Evolutionary conservation across 768 basidiomycete species (phyloP).

Genomic region (Calocera viscosa): DNA sequence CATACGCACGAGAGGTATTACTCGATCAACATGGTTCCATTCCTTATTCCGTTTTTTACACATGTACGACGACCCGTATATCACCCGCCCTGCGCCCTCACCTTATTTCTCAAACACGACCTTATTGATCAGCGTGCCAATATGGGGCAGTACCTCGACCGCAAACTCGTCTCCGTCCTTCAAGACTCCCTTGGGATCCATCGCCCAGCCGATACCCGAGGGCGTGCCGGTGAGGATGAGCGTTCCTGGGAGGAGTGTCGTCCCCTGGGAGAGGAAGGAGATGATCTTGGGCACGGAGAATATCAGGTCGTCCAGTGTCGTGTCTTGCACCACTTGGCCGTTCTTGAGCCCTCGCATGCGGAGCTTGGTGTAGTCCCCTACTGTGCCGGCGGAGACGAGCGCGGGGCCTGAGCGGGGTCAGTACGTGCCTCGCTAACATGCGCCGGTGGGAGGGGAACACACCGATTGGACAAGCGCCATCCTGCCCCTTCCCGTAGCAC

Average conservation of each 20-base stretch:
- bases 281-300: conserved; percentile 68
- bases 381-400: conserved; percentile 52
- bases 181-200: conserved; percentile 17
- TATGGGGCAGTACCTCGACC: conserved; percentile 19
- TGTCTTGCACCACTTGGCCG: conserved; percentile 52
- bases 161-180: conserved; percentile 23
- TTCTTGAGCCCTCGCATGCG: conserved; percentile 55
- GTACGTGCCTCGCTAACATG: conserved; percentile 27
- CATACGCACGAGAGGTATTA: too few species aligned
- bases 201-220: conserved; percentile 21
- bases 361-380: conserved; percentile 55
- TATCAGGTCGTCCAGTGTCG: conserved; percentile 54
- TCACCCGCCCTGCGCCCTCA: not conserved
- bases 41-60: not conserved
- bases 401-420: conserved; percentile 62
- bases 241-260: conserved; percentile 68
- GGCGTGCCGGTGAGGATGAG: conserved; percentile 55
- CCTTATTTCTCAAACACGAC: conserved; percentile 24
- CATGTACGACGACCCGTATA: not conserved
- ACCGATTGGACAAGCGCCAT: conserved; percentile 25
- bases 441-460: conserved; percentile 22
- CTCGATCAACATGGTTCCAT: not conserved
- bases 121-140: conserved; percentile 28
- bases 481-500: conserved; percentile 25
- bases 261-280: conserved; percentile 70